Evolutionary conservation across 176 grass and related monocot species (phyloP).

Genomic region (Oryza australiensis): DNA sequence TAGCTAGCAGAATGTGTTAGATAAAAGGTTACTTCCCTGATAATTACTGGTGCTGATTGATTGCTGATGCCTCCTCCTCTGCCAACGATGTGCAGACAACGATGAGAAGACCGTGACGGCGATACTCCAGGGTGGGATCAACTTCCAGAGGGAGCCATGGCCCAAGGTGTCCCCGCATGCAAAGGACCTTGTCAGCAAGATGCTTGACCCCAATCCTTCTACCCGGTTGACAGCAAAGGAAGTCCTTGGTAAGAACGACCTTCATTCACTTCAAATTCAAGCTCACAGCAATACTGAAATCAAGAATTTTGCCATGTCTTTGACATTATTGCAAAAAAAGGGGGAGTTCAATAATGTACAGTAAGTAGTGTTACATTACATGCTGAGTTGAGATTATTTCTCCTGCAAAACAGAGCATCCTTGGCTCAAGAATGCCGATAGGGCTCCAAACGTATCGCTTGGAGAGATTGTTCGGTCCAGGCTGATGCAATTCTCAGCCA

Average conservation of each 20-base stretch:
- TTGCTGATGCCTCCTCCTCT: background rate
- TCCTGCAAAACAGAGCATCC: conserved; percentile 67
- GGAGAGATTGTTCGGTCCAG: conserved; percentile 71
- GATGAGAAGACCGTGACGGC: conserved; percentile 74
- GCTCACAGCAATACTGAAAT: background rate
- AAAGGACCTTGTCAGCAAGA: conserved; percentile 72
- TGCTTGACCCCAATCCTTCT: conserved; percentile 77
- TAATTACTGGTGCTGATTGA: background rate
- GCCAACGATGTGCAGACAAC: conserved; percentile 42
- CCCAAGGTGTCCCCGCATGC: conserved; percentile 79
- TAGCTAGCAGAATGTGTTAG: background rate
- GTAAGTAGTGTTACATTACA: background rate
- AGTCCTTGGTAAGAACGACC: conserved; percentile 56
- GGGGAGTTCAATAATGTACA: background rate
- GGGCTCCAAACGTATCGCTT: conserved; percentile 74
- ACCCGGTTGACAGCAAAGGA: conserved; percentile 57
- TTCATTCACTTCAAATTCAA: conserved; percentile 25
- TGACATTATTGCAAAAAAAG: background rate
- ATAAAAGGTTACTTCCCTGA: background rate
- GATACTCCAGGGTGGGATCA: conserved; percentile 59
- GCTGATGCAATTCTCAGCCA: conserved; percentile 83
- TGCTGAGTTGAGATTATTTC: conserved; percentile 20
- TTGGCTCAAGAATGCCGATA: conserved; percentile 70
- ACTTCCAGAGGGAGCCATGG: conserved; percentile 84
- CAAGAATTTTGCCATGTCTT: background rate